Evolutionary conservation across 306 rosid genomes (phyloP).

Genomic region (Cicer yamashitae): DNA sequence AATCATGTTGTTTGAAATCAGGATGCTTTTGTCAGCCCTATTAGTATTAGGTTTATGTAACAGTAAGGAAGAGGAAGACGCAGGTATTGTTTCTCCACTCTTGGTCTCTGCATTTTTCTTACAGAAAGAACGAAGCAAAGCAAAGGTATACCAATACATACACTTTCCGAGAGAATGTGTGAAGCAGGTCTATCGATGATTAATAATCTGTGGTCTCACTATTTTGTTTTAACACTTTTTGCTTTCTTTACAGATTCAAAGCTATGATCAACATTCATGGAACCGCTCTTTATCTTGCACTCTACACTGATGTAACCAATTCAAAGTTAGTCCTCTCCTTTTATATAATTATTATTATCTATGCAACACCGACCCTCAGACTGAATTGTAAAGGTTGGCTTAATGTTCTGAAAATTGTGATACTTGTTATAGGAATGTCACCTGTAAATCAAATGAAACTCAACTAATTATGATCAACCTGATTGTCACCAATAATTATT

Average conservation of each 20-base stretch:
- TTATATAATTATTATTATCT: neutral
- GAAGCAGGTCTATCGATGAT: too few species aligned
- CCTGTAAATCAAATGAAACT: neutral
- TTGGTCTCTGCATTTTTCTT: too few species aligned
- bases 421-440: neutral
- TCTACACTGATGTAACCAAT: constrained; percentile 76
- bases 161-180: too few species aligned
- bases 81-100: too few species aligned
- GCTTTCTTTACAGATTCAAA: constrained; percentile 31
- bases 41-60: too few species aligned
- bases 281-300: constrained; percentile 63
- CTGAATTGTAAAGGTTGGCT: neutral
- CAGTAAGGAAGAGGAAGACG: too few species aligned
- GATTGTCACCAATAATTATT: too few species aligned
- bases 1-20: neutral
- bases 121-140: too few species aligned
- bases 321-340: constrained; percentile 61
- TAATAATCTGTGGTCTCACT: neutral
- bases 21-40: neutral
- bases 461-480: too few species aligned
- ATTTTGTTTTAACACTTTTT: constrained; percentile 1
- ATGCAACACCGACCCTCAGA: too few species aligned
- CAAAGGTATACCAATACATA: too few species aligned
- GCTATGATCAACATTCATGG: constrained; percentile 73
- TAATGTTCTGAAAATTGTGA: neutral